Conservation (phyloP, 768 basidiomycete species). For the Leccinum subtestaceum region DNA sequence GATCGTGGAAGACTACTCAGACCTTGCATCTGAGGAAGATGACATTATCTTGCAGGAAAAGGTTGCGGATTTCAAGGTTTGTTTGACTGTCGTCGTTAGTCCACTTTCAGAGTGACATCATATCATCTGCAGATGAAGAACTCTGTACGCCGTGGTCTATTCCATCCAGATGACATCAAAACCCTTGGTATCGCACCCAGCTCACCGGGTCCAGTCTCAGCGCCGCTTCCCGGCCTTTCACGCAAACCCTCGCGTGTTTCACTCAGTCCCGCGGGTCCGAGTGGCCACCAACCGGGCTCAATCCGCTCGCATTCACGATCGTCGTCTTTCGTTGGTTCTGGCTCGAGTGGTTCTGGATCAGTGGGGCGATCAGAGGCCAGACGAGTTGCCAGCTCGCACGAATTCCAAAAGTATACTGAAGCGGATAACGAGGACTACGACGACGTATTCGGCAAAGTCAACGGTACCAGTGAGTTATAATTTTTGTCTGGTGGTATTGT, state of each 20-base stretch:
- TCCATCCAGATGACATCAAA: conserved; percentile 89
- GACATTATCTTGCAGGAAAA: conserved; percentile 69
- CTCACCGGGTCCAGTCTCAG: conserved; percentile 61
- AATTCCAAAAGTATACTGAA: conserved; percentile 85
- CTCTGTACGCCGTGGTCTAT: conserved; percentile 67
- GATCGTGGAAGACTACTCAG: conserved; percentile 90
- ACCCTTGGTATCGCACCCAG: conserved; percentile 54
- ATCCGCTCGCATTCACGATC: conserved; percentile 54
- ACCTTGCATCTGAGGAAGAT: conserved; percentile 78
- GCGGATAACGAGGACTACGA: conserved; percentile 92
- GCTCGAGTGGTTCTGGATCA: conserved; percentile 45
- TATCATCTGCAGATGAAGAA: conserved; percentile 57
- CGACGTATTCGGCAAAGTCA: conserved; percentile 85
- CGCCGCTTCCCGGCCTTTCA: conserved; percentile 58
- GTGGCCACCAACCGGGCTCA: conserved; percentile 26
- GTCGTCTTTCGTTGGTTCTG: conserved; percentile 49
- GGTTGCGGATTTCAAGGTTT: conserved; percentile 80
- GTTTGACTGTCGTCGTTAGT: conserved; percentile 8
- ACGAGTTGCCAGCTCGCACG: conserved; percentile 51
- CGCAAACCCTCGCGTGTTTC: conserved; percentile 54
- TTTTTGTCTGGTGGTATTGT: conserved; percentile 1
- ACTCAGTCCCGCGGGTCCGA: conserved; percentile 43
- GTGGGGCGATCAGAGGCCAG: conserved; percentile 66
- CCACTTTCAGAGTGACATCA: not conserved
- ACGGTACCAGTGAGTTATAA: conserved; percentile 55